Evolutionary conservation across 805 yeast species (phyloP), one percentile per base, ranked within the genome.

Genomic region (Saccharomycopsis amapae): DNA sequence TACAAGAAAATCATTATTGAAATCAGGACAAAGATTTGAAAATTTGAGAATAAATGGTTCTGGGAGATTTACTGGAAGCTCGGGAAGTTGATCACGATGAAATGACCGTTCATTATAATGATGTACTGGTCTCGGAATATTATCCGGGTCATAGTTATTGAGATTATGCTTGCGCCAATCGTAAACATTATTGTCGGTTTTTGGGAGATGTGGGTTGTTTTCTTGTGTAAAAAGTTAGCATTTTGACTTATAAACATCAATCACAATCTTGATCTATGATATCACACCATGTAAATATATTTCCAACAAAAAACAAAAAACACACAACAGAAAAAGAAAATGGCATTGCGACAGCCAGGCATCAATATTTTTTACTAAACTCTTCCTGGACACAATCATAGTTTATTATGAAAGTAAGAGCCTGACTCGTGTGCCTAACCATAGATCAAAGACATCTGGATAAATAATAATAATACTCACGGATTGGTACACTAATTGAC

Each of bases 1-100:
- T 19, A 45, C 25, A 5, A 51, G 32, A n/a, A 32, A 19, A 19
- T 45, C 48, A 19, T 51, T 41, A 19, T 74, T 69, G 31, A 79
- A 70, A 19, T 69, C 69, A 2, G 74, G 65, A 0, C 88, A 85
- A 31, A 84, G 60, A 50, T 79, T 77, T 5, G 75, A 60, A 44
- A 84, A 67, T 57, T 81, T 82, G 38, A 76, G 75, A 46, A 81
- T 81, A 58, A 69, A 81, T 1, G 89, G 89, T 1, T 85, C 83
- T 67, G 32, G 47, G 36, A 43, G 58, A 61, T 45, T 34, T 40
- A 6, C 41, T 25, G 35, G 56, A 20, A 49, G 25, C 19, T 19
- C 7, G 5, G 51, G 49, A 24, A 39, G 42, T 5, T 17, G 19
- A 15, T 38, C 22, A 22, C n/a, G 40, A 20, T 15, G 15, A 12